Evolutionary conservation across 2,329 filamentous ascomycete species (phyloP), one percentile per base, ranked within the genome.

Genomic region (Colletotrichum siamense): DNA sequence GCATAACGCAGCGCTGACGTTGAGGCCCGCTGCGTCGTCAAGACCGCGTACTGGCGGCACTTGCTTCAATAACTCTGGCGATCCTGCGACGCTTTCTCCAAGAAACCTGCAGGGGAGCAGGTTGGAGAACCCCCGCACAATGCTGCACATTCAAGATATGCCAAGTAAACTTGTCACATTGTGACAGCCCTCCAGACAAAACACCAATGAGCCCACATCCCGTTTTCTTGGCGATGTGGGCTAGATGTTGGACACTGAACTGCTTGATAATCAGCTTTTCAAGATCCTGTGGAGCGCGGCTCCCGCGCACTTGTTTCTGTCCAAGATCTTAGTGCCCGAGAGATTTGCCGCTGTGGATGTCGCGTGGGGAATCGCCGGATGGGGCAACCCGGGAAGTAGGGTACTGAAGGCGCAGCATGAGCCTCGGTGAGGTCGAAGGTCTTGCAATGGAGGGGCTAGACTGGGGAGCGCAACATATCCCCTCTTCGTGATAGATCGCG

Each of bases 161-260:
- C 52, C 34, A 67, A 67, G 69, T 24, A 16, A 62, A 59, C 59
- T 66, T 70, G 30, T 75, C 52, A 66, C 57, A 36, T 49, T 49
- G 22, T 75, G 72, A 72, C 73, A 67, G 69, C 52, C 44, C 36
- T 75, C 28, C 15, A 65, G 22, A 4, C 34, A 70, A 71, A 44
- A 36, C 24, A 69, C 28, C n/a, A 22, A 30, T 9, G 16, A 36
- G 18, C 32, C 59, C 30, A 67, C 69, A 39, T 66, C 49, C 68
- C 34, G n/a, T 28, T 18, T 39, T 8, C 72, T 72, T 75, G 69
- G 52, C 68, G 22, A 52, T 24, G 12, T 34, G 26, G n/a, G 28
- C 32, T 52, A 22, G 44, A 52, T 22, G 8, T 55, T n/a, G n/a
- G n/a, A n/a, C 49, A 39, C 57, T 3, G 4, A 57, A 28, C 5